Conservation (phyloP, 306 rosid genomes). For the Malus orientalis region DNA sequence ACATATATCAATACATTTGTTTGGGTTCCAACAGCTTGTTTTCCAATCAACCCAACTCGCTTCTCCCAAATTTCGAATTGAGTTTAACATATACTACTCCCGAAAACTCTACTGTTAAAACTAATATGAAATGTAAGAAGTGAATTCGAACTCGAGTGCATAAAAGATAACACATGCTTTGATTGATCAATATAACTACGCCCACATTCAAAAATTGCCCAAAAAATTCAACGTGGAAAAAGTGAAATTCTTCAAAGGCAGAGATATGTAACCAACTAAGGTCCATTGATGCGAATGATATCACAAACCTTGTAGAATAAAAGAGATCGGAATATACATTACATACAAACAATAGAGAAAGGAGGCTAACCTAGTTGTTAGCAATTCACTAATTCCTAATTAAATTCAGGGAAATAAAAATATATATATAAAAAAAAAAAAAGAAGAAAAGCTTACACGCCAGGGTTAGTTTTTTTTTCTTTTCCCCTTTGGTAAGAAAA, state of each 20-base stretch:
- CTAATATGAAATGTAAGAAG: background rate
- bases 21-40: background rate
- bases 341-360: constrained; percentile 25
- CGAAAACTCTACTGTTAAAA: too few relatives aligned
- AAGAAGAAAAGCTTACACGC: constrained; percentile 24
- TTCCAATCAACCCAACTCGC: background rate
- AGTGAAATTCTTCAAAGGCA: background rate
- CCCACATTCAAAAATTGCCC: background rate
- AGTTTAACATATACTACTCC: background rate
- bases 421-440: too few relatives aligned
- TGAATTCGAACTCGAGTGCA: background rate
- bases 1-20: background rate
- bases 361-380: constrained; percentile 41
- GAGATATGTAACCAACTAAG: constrained; percentile 8
- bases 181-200: background rate
- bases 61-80: background rate
- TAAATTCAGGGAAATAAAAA: background rate
- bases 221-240: background rate
- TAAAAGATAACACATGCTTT: background rate
- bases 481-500: constrained; percentile 8
- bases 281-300: constrained; percentile 32
- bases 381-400: constrained; percentile 52
- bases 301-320: constrained; percentile 33
- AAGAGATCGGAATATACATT: constrained; percentile 31
- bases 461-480: constrained; percentile 7